Evolutionary conservation across 2,329 filamentous ascomycete genomes (phyloP).

Genomic region (Fusarium sp.): DNA sequence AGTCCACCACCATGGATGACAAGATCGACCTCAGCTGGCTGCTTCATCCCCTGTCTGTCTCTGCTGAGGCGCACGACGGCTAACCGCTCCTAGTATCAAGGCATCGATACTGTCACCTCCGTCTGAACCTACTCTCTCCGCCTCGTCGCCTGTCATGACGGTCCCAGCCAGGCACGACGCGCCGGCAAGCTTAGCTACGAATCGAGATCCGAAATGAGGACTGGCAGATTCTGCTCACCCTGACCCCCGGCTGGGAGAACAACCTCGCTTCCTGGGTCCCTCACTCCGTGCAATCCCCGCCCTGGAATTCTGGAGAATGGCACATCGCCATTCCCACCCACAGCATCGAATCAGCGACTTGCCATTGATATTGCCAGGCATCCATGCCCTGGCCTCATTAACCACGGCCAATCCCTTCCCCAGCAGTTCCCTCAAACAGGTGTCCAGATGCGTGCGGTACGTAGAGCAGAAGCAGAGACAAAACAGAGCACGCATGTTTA

Average conservation of each 20-base stretch:
- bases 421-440: constrained; percentile 15
- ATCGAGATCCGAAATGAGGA: constrained; percentile 30
- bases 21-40: constrained; percentile 16
- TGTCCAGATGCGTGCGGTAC: constrained; percentile 4
- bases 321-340: constrained; percentile 31
- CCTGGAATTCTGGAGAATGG: constrained; percentile 35
- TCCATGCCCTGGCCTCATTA: constrained; percentile 9
- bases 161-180: constrained; percentile 1
- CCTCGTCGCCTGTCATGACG: background rate
- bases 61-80: constrained; percentile 15
- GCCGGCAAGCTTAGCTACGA: constrained; percentile 11
- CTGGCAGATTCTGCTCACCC: constrained; percentile 21
- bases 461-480: background rate
- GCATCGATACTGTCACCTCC: constrained; percentile 17
- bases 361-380: constrained; percentile 20
- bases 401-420: constrained; percentile 13
- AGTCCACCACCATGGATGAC: background rate
- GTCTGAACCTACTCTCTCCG: constrained; percentile 1
- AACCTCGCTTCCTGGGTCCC: constrained; percentile 11
- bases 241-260: constrained; percentile 7
- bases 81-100: constrained; percentile 21
- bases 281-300: constrained; percentile 25
- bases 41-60: constrained; percentile 15
- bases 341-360: constrained; percentile 35
- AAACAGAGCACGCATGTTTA: constrained; percentile 8